These are phyloP conservation scores for Epichloe uncinata DNA, from an alignment of 2,329 filamentous ascomycete genomes.

Conservation along the genomic window DNA sequence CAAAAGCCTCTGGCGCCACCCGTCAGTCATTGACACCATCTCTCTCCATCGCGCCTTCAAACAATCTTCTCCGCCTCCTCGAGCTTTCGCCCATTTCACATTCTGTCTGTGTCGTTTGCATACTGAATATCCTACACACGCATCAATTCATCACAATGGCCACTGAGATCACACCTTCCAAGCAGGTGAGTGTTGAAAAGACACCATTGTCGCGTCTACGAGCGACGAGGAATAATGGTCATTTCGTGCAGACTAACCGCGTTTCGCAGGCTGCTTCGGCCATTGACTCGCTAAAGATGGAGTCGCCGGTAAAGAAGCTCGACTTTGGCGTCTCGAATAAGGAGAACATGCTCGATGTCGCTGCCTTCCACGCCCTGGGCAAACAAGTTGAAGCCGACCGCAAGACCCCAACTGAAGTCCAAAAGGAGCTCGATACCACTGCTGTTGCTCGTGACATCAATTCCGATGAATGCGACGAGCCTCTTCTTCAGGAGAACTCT, in stretches of 20 bases:
- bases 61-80: slow-evolving; percentile 8
- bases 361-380: slow-evolving; percentile 36
- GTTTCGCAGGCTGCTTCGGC: slow-evolving; percentile 62
- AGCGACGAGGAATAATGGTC: neutral
- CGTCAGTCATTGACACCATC: slow-evolving; percentile 7
- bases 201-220: neutral
- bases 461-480: slow-evolving; percentile 67
- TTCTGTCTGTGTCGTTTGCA: slow-evolving; percentile 10
- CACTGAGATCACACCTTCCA: slow-evolving; percentile 51
- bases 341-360: slow-evolving; percentile 55
- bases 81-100: slow-evolving; percentile 10
- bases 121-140: slow-evolving; percentile 5
- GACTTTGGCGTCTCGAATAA: slow-evolving; percentile 63
- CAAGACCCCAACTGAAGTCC: slow-evolving; percentile 37
- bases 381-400: slow-evolving; percentile 47
- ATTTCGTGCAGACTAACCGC: slow-evolving; percentile 17
- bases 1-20: slow-evolving; percentile 25
- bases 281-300: slow-evolving; percentile 83
- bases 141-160: slow-evolving; percentile 46
- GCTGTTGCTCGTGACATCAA: slow-evolving; percentile 41
- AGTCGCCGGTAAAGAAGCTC: slow-evolving; percentile 84
- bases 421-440: slow-evolving; percentile 22
- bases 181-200: slow-evolving; percentile 34
- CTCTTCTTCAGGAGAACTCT: slow-evolving; percentile 87
- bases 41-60: slow-evolving; percentile 18